These are phyloP conservation scores for Xylariaceae sp. DNA, from an alignment of 2,329 filamentous ascomycete species.

Conservation along the genomic window DNA sequence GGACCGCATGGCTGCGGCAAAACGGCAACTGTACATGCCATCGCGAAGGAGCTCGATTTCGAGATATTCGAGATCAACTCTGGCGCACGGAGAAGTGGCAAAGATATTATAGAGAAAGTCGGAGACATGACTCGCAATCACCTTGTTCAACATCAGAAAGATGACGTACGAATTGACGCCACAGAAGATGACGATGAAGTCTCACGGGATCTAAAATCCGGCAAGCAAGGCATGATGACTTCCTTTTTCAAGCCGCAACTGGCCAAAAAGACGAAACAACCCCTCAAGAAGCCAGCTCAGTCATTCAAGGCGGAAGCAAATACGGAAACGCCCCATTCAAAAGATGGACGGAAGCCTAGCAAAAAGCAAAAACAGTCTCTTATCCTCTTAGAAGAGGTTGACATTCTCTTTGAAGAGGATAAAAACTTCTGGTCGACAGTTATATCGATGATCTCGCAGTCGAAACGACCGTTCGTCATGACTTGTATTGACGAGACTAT, in stretches of 20 bases:
- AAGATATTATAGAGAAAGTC: conserved; percentile 84
- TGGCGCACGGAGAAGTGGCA: conserved; percentile 76
- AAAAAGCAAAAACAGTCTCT: conserved; percentile 83
- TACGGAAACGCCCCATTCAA: conserved; percentile 9
- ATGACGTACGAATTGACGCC: conserved; percentile 24
- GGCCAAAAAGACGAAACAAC: conserved; percentile 15
- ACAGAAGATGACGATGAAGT: conserved; percentile 39
- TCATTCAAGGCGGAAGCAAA: conserved; percentile 2
- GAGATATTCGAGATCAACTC: conserved; percentile 95
- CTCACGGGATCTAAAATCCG: conserved; percentile 57
- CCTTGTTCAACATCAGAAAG: conserved; percentile 58
- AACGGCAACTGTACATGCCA: conserved; percentile 85
- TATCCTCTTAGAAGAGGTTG: conserved; percentile 90
- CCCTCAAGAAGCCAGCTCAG: conserved; percentile 23
- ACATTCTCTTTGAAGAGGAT: conserved; percentile 91
- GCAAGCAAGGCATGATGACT: conserved; percentile 74
- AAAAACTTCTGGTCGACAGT: conserved; percentile 91
- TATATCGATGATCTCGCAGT: conserved; percentile 70
- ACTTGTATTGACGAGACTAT: conserved; percentile 90
- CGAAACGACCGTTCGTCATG: conserved; percentile 87
- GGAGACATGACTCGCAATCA: conserved; percentile 98
- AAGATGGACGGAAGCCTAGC: conserved; percentile 28
- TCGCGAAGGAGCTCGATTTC: conserved; percentile 86
- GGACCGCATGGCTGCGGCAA: conserved; percentile 90
- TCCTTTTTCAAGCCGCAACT: conserved; percentile 68